A percentile compares a stretch with the other conserved stretches of the same genome.
Conservation (phyloP, 1,284 basidiomycete species). For the Ustilago crameri region DNA sequence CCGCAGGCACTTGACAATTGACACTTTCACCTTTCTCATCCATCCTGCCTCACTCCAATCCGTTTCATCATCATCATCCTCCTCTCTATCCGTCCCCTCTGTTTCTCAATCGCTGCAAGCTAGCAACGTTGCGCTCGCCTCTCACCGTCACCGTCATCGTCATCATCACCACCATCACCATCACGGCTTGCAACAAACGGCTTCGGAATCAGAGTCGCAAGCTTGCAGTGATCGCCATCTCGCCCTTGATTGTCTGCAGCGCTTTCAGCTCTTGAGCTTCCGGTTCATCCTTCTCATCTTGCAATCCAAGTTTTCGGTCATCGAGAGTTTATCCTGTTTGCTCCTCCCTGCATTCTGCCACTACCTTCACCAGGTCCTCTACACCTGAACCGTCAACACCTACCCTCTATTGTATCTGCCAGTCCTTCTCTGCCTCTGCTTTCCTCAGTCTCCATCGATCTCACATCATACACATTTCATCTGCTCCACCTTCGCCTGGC, state of each 20-base stretch:
- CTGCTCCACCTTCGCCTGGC: too few species aligned
- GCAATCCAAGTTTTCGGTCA: too few species aligned
- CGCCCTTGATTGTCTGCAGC: not conserved
- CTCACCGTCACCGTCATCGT: not conserved
- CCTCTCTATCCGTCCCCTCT: not conserved
- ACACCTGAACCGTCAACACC: too few species aligned
- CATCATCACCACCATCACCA: not conserved
- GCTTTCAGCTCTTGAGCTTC: not conserved
- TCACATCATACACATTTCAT: too few species aligned
- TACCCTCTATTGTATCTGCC: too few species aligned
- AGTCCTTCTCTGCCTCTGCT: not conserved
- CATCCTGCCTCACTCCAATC: slow-evolving; percentile 3
- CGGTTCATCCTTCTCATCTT: not conserved
- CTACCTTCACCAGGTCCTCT: too few species aligned
- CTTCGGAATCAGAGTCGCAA: not conserved
- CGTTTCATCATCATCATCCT: not conserved
- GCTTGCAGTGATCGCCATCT: not conserved
- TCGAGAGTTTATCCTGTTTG: too few species aligned
- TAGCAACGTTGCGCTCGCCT: too few species aligned
- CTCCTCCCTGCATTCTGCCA: too few species aligned
- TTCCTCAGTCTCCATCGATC: too few species aligned
- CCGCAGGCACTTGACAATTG: not conserved
- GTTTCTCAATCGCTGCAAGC: not conserved
- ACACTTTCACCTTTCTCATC: slow-evolving; percentile 3
- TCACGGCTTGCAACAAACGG: not conserved